Evolutionary conservation across 2,329 filamentous ascomycete species (phyloP), one percentile per base, ranked within the genome.

Genomic region (Anthostomella pinea): DNA sequence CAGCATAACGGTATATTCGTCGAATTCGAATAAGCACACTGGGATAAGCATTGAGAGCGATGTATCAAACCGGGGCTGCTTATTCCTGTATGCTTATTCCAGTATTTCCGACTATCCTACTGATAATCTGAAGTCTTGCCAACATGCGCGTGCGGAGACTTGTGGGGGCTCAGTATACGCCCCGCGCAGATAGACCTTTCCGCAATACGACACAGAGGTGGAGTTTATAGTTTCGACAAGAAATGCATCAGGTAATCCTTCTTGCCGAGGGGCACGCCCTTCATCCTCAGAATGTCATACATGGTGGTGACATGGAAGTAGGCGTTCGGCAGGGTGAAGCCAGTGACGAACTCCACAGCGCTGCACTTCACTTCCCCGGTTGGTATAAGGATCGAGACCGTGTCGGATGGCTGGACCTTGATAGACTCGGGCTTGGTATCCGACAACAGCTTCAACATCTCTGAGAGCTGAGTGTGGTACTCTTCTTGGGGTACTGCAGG

Each of bases 251-350:
- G 8, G 54, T 65, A 85, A 51, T 83, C 75, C 34, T 43, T 25
- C 68, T 85, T 85, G 21, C 78, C 79, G 13, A 86, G n/a, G 0
- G 66, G 62, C 17, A 83, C 75, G 2, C 81, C 81, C 60, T 78
- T 70, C 52, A 68, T 72, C 41, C 81, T 67, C 54, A 85, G 52
- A 37, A 85, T 77, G 15, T 59, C 66, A 62, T 85, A 85, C 8
- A 75, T 67, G 9, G 69, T 79, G 3, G 59, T 68, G 10, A 76
- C 46, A 54, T 85, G 82, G 60, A 85, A 86, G 63, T 69, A 82
- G 48, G 83, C 59, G 52, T 84, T 82, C 15, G 81, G 79, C 27
- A 79, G 37, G 4, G 61, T 67, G 56, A 70, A 77, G 3, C 60
- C 60, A 25, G 60, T 52, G 15, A 75, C 52, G 52, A 77, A 83